Base-by-base conservation (phyloP, 148 eudicot species). In the Mesembryanthemum crystallinum region DNA sequence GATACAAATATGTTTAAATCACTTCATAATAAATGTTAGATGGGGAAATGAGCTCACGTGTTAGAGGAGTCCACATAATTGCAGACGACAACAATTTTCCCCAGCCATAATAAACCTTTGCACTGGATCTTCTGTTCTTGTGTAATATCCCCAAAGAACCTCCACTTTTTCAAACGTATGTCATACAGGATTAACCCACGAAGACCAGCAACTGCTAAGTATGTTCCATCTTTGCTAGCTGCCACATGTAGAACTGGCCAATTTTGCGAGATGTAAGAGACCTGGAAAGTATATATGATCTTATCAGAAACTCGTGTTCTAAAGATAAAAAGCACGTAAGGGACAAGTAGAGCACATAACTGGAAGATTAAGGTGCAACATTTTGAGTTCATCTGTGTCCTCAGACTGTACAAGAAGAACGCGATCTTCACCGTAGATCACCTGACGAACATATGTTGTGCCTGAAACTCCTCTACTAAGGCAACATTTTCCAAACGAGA, bases 361-460 rank as follows among this genome's bases (percentile, higher is more conserved):
- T 92, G 99, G 99, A 92, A 95, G 99, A 79, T 88, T 89, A 74
- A 95, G 89, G 71, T 95, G 99, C 87, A 92, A 83, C 82, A 95
- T 86, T 83, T 92, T 95, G 61, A 88, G 94, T 73, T 93, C 98
- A 67, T 93, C 98, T n/a, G 91, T 90, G 74, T 90, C 99, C 83
- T 95, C 97, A 37, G 94, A 87, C 83, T 95, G 99, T 72, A 90
- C 99, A 79, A 95, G 87, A 76, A 95, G 99, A 73, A 95, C 80
- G 23, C 99, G 91, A 74, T 95, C 97, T 86, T 95, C 99, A 59
- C 99, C 97, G 82, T 89, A 92, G 57, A 95, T 90, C 80, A 95
- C 90, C 85, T 95, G 99, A 45, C 97, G 92, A 72, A 84, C 85
- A 82, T 85, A 87, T 30, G 97, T 86, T 64, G 92, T 83, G 62